phyloP scores from a whole-genome alignment of 768 basidiomycete species.

The Lactarius psammicola region DNA sequence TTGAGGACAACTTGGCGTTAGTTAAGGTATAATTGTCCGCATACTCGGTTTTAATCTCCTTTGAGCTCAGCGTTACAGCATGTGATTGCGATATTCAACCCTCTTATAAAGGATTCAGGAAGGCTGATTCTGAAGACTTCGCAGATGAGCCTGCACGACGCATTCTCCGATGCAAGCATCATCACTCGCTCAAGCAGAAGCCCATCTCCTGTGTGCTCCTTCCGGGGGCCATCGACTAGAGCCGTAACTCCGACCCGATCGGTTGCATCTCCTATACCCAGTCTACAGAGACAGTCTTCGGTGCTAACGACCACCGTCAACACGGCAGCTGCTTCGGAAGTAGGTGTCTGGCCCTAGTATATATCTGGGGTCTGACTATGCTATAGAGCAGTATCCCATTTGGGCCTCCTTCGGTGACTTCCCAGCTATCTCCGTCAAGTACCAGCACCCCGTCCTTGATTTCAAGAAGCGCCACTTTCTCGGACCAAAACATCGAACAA shows the following conservation, averaged over 20 bases:
- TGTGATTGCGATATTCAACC: slow-evolving; percentile 27
- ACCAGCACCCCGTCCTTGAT: slow-evolving; percentile 14
- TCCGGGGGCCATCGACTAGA: neutral
- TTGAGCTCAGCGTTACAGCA: slow-evolving; percentile 23
- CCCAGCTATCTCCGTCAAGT: neutral
- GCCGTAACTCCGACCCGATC: slow-evolving; percentile 13
- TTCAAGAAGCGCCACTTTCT: slow-evolving; percentile 2
- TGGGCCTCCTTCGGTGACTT: neutral
- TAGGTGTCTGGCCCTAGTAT: neutral
- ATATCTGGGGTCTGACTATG: neutral
- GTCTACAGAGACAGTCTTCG: neutral
- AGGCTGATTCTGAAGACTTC: slow-evolving; percentile 25
- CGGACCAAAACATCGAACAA: slow-evolving; percentile 7
- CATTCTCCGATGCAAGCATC: slow-evolving; percentile 14
- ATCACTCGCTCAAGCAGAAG: slow-evolving; percentile 19
- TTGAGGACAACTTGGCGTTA: slow-evolving; percentile 40
- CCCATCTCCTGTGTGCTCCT: slow-evolving; percentile 15
- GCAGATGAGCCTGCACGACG: slow-evolving; percentile 23
- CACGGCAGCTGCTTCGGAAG: neutral
- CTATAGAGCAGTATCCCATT: neutral
- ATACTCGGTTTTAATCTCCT: neutral
- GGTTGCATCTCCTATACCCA: slow-evolving; percentile 5
- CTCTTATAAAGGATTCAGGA: slow-evolving; percentile 25
- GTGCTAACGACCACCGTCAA: neutral
- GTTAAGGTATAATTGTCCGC: slow-evolving; percentile 36